Evolutionary conservation across 75 land plant genomes (phyloP).

Genomic region (Pinus taeda): DNA sequence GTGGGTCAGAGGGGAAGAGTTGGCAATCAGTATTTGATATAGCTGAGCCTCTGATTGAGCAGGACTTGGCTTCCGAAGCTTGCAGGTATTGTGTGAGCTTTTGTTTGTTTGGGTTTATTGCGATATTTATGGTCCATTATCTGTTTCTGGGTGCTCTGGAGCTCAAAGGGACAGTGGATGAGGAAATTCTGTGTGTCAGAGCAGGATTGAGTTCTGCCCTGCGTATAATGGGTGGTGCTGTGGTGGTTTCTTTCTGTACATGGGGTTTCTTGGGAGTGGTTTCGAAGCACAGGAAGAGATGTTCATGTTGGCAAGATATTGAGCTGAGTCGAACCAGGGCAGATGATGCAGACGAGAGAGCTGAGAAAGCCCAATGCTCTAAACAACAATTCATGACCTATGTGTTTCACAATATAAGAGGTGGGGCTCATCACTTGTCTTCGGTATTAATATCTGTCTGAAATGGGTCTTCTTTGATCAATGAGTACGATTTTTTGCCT

Average conservation of each 20-base stretch:
- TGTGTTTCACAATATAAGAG: slow-evolving; percentile 45
- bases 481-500: background rate
- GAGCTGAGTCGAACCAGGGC: slow-evolving; percentile 6
- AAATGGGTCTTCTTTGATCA: background rate
- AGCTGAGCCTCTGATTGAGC: background rate
- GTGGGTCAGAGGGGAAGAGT: too few species aligned
- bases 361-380: slow-evolving; percentile 16
- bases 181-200: background rate
- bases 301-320: slow-evolving; percentile 6
- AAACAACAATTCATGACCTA: slow-evolving; percentile 48
- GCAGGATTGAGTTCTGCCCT: background rate
- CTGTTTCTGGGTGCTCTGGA: slow-evolving; percentile 7
- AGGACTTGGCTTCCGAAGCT: background rate
- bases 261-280: background rate
- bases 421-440: background rate
- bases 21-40: too few species aligned
- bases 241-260: background rate
- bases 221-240: background rate
- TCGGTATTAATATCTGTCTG: background rate
- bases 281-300: background rate
- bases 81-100: background rate
- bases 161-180: background rate
- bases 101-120: slow-evolving; percentile 3
- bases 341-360: slow-evolving; percentile 25
- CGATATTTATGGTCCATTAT: background rate